phyloP scores from a whole-genome alignment of 305 asterid species.

The Solanum hybrid region DNA sequence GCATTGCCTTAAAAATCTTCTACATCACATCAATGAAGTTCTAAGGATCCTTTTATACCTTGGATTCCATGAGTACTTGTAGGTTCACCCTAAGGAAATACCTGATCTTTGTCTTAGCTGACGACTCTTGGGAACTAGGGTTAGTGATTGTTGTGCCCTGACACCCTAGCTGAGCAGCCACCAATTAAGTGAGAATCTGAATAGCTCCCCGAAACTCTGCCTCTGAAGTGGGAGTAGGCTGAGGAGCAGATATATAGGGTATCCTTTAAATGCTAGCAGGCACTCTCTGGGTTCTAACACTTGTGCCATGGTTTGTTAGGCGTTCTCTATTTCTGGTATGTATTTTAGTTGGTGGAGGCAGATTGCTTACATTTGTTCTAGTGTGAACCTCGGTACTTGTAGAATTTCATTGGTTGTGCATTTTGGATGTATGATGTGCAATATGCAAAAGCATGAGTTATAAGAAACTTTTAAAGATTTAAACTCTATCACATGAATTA shows the following conservation, averaged over 20 bases:
- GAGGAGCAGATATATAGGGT: neutral
- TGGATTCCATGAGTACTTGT: neutral
- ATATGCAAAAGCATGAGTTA: neutral
- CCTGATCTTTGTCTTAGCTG: neutral
- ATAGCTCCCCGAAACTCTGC: neutral
- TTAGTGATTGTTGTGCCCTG: neutral
- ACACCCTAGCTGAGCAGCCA: neutral
- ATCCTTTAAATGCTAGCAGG: neutral
- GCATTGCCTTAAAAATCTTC: neutral
- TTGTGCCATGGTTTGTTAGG: neutral
- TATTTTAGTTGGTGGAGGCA: neutral
- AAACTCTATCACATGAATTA: neutral
- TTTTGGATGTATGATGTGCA: neutral
- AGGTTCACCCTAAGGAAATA: neutral
- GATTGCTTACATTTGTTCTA: neutral
- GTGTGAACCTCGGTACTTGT: neutral
- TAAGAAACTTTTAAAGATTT: neutral
- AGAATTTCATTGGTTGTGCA: neutral
- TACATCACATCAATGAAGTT: neutral
- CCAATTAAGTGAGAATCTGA: neutral
- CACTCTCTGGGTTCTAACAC: neutral
- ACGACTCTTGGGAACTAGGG: neutral
- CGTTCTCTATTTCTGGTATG: neutral
- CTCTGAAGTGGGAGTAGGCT: neutral
- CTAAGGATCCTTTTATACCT: neutral